phyloP scores from a whole-genome alignment of 306 rosid species.

The Vigna nakashimae region DNA sequence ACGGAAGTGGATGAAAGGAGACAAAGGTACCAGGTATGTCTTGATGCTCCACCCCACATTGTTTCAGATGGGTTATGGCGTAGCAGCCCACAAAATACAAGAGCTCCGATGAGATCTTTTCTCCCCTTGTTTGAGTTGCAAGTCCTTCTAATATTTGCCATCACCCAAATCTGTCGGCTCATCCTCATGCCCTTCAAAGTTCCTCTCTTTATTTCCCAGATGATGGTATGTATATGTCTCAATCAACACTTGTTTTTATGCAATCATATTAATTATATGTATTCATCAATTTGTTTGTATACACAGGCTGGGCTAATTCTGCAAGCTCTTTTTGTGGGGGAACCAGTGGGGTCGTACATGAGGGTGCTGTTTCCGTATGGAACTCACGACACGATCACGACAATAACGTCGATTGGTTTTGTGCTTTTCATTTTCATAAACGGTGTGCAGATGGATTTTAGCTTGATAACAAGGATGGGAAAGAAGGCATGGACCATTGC shows the following conservation, averaged over 20 bases:
- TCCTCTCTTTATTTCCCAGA: slow-evolving; percentile 60
- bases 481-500: slow-evolving; percentile 51
- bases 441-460: slow-evolving; percentile 68
- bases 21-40: not conserved
- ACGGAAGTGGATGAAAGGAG: not conserved
- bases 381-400: slow-evolving; percentile 51
- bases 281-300: too few species aligned
- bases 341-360: not conserved
- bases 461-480: slow-evolving; percentile 56
- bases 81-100: not conserved
- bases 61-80: slow-evolving; percentile 58
- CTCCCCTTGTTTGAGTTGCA: slow-evolving; percentile 60
- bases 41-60: slow-evolving; percentile 37
- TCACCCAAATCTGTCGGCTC: slow-evolving; percentile 42
- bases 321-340: slow-evolving; percentile 34
- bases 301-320: slow-evolving; percentile 58
- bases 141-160: slow-evolving; percentile 47
- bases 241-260: too few species aligned
- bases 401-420: slow-evolving; percentile 51
- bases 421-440: slow-evolving; percentile 49
- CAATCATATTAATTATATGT: too few species aligned
- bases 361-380: slow-evolving; percentile 43
- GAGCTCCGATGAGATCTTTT: slow-evolving; percentile 46
- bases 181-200: slow-evolving; percentile 54
- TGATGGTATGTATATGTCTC: slow-evolving; percentile 61